Evolutionary conservation across 225 moss, liverwort and hornwort genomes (phyloP).

Genomic region (Physcomitrium patens): DNA sequence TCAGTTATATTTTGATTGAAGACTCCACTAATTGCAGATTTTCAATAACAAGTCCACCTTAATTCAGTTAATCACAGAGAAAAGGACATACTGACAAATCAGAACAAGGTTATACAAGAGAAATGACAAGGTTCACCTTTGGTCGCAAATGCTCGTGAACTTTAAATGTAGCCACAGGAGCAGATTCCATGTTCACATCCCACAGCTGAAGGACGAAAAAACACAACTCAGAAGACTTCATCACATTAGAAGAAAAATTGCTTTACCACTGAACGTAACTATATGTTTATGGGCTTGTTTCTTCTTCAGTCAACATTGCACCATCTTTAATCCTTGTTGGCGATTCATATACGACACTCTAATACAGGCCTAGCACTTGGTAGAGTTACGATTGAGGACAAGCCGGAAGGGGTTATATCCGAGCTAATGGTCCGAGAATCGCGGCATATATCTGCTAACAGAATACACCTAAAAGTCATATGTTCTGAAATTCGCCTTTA

Average conservation of each 20-base stretch:
- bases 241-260: background rate
- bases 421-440: background rate
- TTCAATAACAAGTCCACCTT: background rate
- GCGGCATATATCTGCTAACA: conserved; percentile 34
- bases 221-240: conserved; percentile 20
- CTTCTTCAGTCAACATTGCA: conserved; percentile 20
- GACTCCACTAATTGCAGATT: background rate
- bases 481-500: conserved; percentile 16
- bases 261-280: background rate
- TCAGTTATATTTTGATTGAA: too few relatives aligned
- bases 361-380: conserved; percentile 28
- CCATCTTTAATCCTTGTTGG: conserved; percentile 13
- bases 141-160: conserved; percentile 98
- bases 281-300: background rate
- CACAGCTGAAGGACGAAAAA: conserved; percentile 68
- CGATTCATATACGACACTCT: conserved; percentile 7
- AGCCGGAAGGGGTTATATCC: background rate
- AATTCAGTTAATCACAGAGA: background rate
- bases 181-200: conserved; percentile 99
- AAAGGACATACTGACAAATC: too few relatives aligned
- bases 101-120: background rate
- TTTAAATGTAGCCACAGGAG: conserved; percentile 91
- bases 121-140: conserved; percentile 54
- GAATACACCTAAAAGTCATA: conserved; percentile 31
- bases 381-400: conserved; percentile 12